Evolutionary conservation across 176 grass and related monocot species (phyloP), one percentile per base, ranked within the genome.

Genomic region (Musa beccarii): DNA sequence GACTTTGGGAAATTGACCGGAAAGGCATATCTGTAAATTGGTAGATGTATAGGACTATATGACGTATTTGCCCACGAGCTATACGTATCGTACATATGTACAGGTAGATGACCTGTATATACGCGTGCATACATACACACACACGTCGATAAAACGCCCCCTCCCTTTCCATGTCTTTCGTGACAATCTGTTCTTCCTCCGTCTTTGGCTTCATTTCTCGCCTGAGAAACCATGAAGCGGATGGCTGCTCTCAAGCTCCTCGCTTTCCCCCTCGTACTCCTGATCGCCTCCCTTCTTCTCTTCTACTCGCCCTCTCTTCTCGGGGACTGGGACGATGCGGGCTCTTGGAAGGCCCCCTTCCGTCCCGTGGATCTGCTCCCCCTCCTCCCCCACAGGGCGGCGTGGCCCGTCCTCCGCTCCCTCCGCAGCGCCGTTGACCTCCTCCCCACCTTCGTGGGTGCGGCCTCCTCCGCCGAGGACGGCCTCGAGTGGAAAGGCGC

Each of bases 401-500:
- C 80, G 9, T 80, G 80, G 76, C 91, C 86, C 52, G 68, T 91
- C 78, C 90, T 86, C 51, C 81, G 88, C 54, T 86, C 78, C 19
- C 80, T 98, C 73, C 70, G 79, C 20, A 22, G 90, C 73, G 80
- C 88, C 43, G 69, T 86, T 8, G 95, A 98, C 78, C 82, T 98
- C 11, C 85, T 98, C 25, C 88, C 95, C 26, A 52, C 90, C 78
- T 98, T 91, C 75, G 90, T 98, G 77, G 95, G 90, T 11, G 76
- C 84, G 53, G 90, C 89, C 66, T 69, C 80, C 52, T 80, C 71
- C 1, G 15, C 71, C 53, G 29, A 12, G 20, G 52, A 83, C 59
- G 71, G 14, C 21, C 78, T 88, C 14, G 64, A 84, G 50, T 98
- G 95, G 90, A 98, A 98, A 83, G 95, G 95, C 28, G 90, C 95